phyloP scores from a whole-genome alignment of 768 basidiomycete species.

The Panaeolus cyanescens region DNA sequence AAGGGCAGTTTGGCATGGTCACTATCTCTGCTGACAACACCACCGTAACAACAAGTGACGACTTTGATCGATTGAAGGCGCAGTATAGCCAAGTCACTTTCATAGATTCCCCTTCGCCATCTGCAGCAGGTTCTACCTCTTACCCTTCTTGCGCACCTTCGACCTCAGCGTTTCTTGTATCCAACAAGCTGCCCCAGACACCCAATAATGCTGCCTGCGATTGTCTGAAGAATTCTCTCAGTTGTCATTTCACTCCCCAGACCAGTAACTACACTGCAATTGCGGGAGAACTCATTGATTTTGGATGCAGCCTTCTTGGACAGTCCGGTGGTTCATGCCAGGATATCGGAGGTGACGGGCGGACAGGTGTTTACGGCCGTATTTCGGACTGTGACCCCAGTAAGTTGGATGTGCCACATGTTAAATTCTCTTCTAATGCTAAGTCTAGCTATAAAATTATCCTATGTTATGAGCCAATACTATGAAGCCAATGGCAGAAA shows the following conservation, averaged over 20 bases:
- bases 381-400: slow-evolving; percentile 81
- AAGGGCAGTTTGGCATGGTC: slow-evolving; percentile 85
- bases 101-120: slow-evolving; percentile 59
- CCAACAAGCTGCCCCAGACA: slow-evolving; percentile 76
- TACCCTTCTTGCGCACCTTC: slow-evolving; percentile 69
- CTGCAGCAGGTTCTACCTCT: slow-evolving; percentile 41
- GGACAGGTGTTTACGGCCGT: slow-evolving; percentile 73
- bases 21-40: slow-evolving; percentile 65
- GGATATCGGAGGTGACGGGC: slow-evolving; percentile 73
- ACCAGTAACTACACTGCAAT: slow-evolving; percentile 61
- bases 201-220: slow-evolving; percentile 80
- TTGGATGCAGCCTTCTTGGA: slow-evolving; percentile 77
- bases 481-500: slow-evolving; percentile 66
- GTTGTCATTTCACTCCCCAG: slow-evolving; percentile 72
- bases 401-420: slow-evolving; percentile 32
- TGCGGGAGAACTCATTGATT: slow-evolving; percentile 63
- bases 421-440: slow-evolving; percentile 6
- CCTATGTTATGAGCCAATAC: slow-evolving; percentile 80
- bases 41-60: slow-evolving; percentile 67
- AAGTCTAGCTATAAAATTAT: slow-evolving; percentile 68
- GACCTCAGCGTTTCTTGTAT: slow-evolving; percentile 63
- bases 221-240: slow-evolving; percentile 68
- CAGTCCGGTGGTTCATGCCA: slow-evolving; percentile 60
- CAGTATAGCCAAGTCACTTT: slow-evolving; percentile 61
- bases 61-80: slow-evolving; percentile 65